These are phyloP conservation scores for Halenospora varia DNA, from an alignment of 495 filamentous ascomycete genomes.

Conservation along the genomic window DNA sequence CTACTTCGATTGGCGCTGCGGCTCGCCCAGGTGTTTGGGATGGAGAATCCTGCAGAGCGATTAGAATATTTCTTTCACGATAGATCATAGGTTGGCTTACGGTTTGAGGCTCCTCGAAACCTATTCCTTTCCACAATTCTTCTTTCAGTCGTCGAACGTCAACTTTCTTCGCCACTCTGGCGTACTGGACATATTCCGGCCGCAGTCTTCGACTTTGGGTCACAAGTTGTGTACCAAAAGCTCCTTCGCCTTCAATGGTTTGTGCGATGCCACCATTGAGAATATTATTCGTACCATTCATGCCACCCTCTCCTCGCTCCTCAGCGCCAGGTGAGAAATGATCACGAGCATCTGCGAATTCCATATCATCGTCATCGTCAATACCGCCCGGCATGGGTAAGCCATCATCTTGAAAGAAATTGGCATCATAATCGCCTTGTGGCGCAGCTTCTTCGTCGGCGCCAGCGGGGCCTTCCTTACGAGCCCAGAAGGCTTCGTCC, in stretches of 20 bases:
- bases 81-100: constrained; percentile 28
- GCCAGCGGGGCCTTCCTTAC: constrained; percentile 54
- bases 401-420: constrained; percentile 97
- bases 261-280: constrained; percentile 39
- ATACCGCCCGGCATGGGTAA: constrained; percentile 68
- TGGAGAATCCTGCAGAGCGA: constrained; percentile 18
- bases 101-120: constrained; percentile 44
- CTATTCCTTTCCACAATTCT: constrained; percentile 92
- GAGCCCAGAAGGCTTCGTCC: constrained; percentile 95
- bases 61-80: background rate
- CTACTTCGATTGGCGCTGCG: constrained; percentile 27
- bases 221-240: constrained; percentile 91
- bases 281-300: constrained; percentile 41
- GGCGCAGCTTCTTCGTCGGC: constrained; percentile 41
- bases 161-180: constrained; percentile 97
- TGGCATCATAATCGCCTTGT: constrained; percentile 83
- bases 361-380: constrained; percentile 70
- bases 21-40: constrained; percentile 20
- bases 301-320: constrained; percentile 43
- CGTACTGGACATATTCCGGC: constrained; percentile 96
- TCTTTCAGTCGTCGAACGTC: constrained; percentile 92
- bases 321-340: constrained; percentile 71
- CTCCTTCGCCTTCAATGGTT: constrained; percentile 39
- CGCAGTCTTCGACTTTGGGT: constrained; percentile 76
- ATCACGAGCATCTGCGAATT: constrained; percentile 89